phyloP scores from a whole-genome alignment of 495 filamentous ascomycete species.

The Tuber indicum region DNA sequence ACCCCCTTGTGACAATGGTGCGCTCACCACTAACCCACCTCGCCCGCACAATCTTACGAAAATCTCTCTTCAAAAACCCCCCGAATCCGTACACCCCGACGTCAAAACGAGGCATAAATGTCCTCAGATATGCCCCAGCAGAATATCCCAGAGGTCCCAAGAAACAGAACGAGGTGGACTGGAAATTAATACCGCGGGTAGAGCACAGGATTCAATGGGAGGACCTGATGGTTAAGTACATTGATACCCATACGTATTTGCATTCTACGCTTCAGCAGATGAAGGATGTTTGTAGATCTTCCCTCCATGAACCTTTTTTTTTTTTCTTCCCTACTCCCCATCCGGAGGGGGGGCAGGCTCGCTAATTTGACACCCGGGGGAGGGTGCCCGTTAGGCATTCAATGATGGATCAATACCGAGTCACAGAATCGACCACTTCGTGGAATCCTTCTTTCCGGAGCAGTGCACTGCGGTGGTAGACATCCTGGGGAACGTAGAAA shows the following conservation, averaged over 20 bases:
- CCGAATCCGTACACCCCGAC: neutral
- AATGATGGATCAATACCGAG: neutral
- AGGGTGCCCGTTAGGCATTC: neutral
- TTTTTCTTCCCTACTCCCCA: neutral
- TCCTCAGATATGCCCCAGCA: neutral
- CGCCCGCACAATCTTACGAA: neutral
- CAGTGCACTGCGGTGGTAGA: neutral
- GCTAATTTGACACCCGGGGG: neutral
- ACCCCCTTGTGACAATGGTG: neutral
- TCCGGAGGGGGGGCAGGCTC: neutral
- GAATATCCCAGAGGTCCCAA: neutral
- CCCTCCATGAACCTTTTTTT: slow-evolving; percentile 2
- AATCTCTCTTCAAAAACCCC: neutral
- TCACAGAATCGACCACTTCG: neutral
- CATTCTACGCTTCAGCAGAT: slow-evolving; percentile 14
- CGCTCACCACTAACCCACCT: neutral
- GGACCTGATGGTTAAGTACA: slow-evolving; percentile 1
- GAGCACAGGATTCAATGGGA: slow-evolving; percentile 6
- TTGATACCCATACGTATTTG: slow-evolving; percentile 19
- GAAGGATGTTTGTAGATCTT: slow-evolving; percentile 13
- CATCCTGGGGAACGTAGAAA: neutral
- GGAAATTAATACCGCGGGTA: neutral
- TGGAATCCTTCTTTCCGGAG: neutral
- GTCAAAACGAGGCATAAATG: neutral
- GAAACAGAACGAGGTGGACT: neutral